Conservation (phyloP, 495 filamentous ascomycete genomes). For the Neurospora tetraspora region DNA sequence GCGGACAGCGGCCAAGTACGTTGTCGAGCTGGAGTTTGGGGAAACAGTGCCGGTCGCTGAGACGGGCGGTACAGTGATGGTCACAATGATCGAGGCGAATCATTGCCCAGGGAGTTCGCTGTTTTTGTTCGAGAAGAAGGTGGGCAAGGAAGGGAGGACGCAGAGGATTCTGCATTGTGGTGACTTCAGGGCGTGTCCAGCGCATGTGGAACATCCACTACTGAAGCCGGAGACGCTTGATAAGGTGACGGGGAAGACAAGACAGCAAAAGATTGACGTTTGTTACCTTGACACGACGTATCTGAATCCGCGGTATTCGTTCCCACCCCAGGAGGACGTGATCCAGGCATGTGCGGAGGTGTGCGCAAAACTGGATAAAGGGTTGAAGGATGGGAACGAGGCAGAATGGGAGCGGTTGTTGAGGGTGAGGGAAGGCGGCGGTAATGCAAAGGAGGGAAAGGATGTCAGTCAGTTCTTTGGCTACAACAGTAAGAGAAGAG, state of each 20-base stretch:
- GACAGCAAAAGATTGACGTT: slow-evolving; percentile 79
- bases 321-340: slow-evolving; percentile 80
- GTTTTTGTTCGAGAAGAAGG: slow-evolving; percentile 78
- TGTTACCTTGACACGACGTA: slow-evolving; percentile 99
- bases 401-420: slow-evolving; percentile 19
- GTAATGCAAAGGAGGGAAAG: slow-evolving; percentile 13
- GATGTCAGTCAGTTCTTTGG: slow-evolving; percentile 37
- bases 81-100: slow-evolving; percentile 94
- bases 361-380: slow-evolving; percentile 50
- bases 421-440: slow-evolving; percentile 11
- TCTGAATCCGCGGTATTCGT: slow-evolving; percentile 88
- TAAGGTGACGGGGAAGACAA: slow-evolving; percentile 52
- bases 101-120: slow-evolving; percentile 93
- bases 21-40: slow-evolving; percentile 82
- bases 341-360: slow-evolving; percentile 83
- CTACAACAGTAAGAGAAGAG: slow-evolving; percentile 7
- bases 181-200: slow-evolving; percentile 83
- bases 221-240: slow-evolving; percentile 66
- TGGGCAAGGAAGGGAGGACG: slow-evolving; percentile 45
- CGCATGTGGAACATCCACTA: slow-evolving; percentile 76
- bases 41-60: slow-evolving; percentile 65
- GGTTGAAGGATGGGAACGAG: slow-evolving; percentile 21
- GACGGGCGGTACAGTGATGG: slow-evolving; percentile 61
- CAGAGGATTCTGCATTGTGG: slow-evolving; percentile 90
- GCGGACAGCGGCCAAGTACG: slow-evolving; percentile 73